Conservation (phyloP, 2,329 filamentous ascomycete genomes). For the Myriosclerotinia curreyana region DNA sequence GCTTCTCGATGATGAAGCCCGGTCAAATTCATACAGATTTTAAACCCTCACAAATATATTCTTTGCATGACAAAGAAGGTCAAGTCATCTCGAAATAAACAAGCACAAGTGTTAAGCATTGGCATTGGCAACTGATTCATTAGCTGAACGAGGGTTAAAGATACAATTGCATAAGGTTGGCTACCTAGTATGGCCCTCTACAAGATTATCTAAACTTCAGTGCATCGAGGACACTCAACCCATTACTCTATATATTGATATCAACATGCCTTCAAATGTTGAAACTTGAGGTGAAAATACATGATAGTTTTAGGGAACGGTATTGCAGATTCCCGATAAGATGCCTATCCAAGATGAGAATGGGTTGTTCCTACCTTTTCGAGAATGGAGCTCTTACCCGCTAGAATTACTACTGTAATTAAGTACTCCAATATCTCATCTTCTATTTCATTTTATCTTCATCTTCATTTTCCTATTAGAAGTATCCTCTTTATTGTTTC, state of each 20-base stretch:
- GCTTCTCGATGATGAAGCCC: background rate
- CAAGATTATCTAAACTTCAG: background rate
- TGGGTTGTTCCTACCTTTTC: conserved; percentile 23
- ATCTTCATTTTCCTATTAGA: conserved; percentile 10
- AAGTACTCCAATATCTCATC: background rate
- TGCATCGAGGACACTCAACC: background rate
- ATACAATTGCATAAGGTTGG: background rate
- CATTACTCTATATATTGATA: background rate
- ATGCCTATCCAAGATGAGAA: background rate
- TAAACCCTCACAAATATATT: no score
- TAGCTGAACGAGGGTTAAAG: background rate
- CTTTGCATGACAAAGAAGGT: no score
- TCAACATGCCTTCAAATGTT: background rate
- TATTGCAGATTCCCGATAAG: background rate
- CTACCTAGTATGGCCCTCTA: background rate
- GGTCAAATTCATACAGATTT: conserved; percentile 3
- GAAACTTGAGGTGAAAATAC: background rate
- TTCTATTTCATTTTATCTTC: background rate
- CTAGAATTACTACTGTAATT: background rate
- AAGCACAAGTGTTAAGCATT: no score
- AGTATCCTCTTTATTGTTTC: background rate
- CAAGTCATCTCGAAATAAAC: no score
- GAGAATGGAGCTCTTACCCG: background rate
- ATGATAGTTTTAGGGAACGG: background rate
- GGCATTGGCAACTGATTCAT: background rate